Conservation (phyloP, 2,329 filamentous ascomycete genomes). For the Graphilbum ipis-grandicollis region DNA sequence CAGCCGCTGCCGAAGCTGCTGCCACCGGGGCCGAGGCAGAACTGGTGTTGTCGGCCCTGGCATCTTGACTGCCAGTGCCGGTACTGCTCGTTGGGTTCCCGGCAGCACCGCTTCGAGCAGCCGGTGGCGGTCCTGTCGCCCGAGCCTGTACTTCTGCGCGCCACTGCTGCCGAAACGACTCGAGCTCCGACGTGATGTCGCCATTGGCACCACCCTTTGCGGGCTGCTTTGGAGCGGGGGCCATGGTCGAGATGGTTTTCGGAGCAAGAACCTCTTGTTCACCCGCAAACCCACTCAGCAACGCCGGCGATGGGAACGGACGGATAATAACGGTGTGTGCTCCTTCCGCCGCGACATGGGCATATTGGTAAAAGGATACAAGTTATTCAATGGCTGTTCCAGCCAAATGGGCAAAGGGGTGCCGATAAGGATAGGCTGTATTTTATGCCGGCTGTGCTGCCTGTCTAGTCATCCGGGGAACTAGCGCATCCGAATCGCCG, state of each 20-base stretch:
- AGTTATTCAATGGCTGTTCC: too few relatives aligned
- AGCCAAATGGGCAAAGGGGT: too few relatives aligned
- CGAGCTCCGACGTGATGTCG: slow-evolving; percentile 50
- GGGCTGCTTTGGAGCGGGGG: slow-evolving; percentile 4
- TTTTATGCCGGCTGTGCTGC: too few relatives aligned
- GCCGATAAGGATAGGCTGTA: too few relatives aligned
- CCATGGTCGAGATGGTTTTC: neutral
- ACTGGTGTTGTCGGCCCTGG: neutral
- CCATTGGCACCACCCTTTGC: neutral
- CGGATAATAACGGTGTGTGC: too few relatives aligned
- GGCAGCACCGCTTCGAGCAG: slow-evolving; percentile 3
- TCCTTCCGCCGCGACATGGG: too few relatives aligned
- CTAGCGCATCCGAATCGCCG: too few relatives aligned
- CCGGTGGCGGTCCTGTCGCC: slow-evolving; percentile 7
- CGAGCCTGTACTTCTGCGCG: slow-evolving; percentile 52
- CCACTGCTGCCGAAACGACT: slow-evolving; percentile 77
- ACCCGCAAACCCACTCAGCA: too few relatives aligned
- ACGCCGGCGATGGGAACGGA: too few relatives aligned
- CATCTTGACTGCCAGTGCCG: neutral
- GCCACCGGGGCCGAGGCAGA: neutral
- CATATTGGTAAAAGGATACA: too few relatives aligned
- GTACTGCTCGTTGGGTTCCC: neutral
- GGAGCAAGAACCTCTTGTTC: too few relatives aligned
- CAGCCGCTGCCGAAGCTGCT: neutral
- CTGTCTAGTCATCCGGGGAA: too few relatives aligned